phyloP scores from a whole-genome alignment of 2,329 filamentous ascomycete genomes.

The Verticillium zaregamsianum region DNA sequence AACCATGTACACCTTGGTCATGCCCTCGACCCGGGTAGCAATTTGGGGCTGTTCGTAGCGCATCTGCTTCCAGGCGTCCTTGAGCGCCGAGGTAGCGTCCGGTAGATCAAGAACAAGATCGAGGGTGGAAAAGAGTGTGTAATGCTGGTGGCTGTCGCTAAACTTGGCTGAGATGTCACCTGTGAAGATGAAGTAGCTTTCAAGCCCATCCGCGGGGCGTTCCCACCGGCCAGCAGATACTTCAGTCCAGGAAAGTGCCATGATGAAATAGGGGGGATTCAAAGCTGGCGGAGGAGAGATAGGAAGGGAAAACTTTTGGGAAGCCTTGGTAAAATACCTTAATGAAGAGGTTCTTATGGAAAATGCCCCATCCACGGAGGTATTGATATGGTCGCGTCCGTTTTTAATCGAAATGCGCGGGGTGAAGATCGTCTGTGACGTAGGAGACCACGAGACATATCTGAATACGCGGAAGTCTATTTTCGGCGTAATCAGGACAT shows the following conservation, averaged over 20 bases:
- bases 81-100: constrained; percentile 11
- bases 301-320: no score
- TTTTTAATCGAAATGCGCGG: no score
- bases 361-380: no score
- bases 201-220: constrained; percentile 9
- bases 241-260: neutral
- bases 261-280: neutral
- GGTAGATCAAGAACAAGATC: neutral
- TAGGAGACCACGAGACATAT: no score
- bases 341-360: no score
- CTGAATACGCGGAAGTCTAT: no score
- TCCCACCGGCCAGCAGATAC: constrained; percentile 2
- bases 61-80: constrained; percentile 19
- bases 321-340: no score
- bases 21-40: constrained; percentile 12
- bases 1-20: constrained; percentile 9
- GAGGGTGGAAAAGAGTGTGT: constrained; percentile 7
- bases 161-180: constrained; percentile 3
- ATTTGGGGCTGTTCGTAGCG: constrained; percentile 18
- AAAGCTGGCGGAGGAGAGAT: no score
- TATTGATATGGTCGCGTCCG: no score
- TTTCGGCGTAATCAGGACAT: no score
- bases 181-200: constrained; percentile 9
- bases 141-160: constrained; percentile 9
- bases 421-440: no score